Evolutionary conservation across 768 basidiomycete genomes (phyloP).

Genomic region (Hygrocybe coccinea): DNA sequence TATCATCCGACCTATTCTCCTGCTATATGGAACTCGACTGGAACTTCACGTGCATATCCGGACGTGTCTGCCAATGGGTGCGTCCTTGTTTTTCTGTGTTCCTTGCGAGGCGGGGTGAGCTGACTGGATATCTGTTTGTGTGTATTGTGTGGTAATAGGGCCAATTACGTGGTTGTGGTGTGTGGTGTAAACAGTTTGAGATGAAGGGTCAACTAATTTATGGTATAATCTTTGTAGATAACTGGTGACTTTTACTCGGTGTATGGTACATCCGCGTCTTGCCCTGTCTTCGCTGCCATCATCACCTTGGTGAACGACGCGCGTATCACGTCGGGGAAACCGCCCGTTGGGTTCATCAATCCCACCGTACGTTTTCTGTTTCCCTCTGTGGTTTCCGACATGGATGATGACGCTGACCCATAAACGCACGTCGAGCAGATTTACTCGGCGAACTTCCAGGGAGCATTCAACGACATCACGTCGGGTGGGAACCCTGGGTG

Average conservation of each 20-base stretch:
- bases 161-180: slow-evolving; percentile 43
- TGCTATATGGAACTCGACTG: slow-evolving; percentile 31
- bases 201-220: background rate
- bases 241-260: slow-evolving; percentile 35
- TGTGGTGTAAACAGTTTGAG: slow-evolving; percentile 5
- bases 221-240: slow-evolving; percentile 23
- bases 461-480: slow-evolving; percentile 48
- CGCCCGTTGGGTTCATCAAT: slow-evolving; percentile 47
- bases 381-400: too few species aligned
- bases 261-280: slow-evolving; percentile 46
- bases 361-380: slow-evolving; percentile 29
- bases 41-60: slow-evolving; percentile 42
- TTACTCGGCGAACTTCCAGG: slow-evolving; percentile 37
- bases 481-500: slow-evolving; percentile 43
- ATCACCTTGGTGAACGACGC: slow-evolving; percentile 51
- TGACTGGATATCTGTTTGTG: slow-evolving; percentile 3
- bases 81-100: slow-evolving; percentile 1
- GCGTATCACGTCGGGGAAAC: slow-evolving; percentile 38
- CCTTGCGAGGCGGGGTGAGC: too few species aligned
- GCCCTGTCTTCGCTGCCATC: slow-evolving; percentile 47
- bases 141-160: too few species aligned
- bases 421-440: too few species aligned
- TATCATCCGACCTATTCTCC: slow-evolving; percentile 17
- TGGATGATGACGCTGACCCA: too few species aligned
- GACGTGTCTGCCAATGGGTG: slow-evolving; percentile 44